Evolutionary conservation across 306 rosid species (phyloP), one percentile per base, ranked within the genome.

Genomic region (Crotalaria pallida): DNA sequence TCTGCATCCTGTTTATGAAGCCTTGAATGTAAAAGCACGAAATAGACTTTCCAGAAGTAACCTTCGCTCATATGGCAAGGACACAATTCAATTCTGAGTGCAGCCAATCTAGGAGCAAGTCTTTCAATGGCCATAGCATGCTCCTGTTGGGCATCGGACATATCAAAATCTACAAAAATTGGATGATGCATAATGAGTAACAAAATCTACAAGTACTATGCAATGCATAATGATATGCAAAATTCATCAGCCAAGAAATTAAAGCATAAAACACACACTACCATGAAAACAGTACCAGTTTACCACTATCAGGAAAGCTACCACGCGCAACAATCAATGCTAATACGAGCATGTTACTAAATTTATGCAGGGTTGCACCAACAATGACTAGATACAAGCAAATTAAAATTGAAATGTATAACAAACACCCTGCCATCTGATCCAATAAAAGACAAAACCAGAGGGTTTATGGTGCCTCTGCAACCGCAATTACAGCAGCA

Each of bases 21-120:
- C 78, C 99, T 83, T 7, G 99, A 89, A 80, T 90, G 96, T 81
- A 94, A 77, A 77, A 94, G 97, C 53, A 94, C 98, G 29, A 94
- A 94, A 74, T 94, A 94, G 27, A 94, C 98, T 80, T 90, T 88
- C 98, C 98, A 94, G 81, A 94, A 94, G 88, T 88, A 94, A 73
- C 90, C 81, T 74, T 88, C 84, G 38, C 91, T 94, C 99, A 94
- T 91, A 84, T 87, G 97, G 80, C 91, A 91, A 62, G 99, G 97
- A 62, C 96, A 94, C 9, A 94, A 88, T 78, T 94, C 99, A 69
- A 87, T 78, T 77, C 99, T 88, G 83, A 94, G 92, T 26, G 99
- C 99, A 77, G 88, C 92, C 75, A 94, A 83, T 79, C 97, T 91
- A 7, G 96, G 99, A 59, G 88, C 87, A 70, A 89, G 79, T 73